Evolutionary conservation across 495 filamentous ascomycete species (phyloP), one percentile per base, ranked within the genome.

Genomic region (Penicillium lividum): DNA sequence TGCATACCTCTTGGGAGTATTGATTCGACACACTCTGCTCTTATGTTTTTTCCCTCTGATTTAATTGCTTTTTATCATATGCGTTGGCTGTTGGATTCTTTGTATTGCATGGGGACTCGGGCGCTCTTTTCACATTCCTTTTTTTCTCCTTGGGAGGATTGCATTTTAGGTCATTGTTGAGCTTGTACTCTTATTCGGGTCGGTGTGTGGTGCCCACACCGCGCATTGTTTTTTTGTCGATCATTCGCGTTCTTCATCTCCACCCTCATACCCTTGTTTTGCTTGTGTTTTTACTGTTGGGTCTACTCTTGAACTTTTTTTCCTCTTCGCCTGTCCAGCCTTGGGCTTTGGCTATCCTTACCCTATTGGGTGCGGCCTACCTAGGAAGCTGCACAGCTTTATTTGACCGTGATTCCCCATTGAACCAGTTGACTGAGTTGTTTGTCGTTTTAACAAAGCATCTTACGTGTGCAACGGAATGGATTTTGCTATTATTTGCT

Each of bases 1-100:
- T 73, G 68, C 64, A 72, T 71, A 70, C 67, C 69, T 73, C 70
- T 70, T 68, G 62, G 76, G 73, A 75, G 71, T 73, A 73, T 71
- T 73, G 70, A 70, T 72, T 66, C 58, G 68, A 68, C 65, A 63
- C 64, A 68, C 67, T 65, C 57, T 65, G 56, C 61, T 67, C 44
- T 65, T 56, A 40, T 53, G n/a, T 58, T 53, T 54, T 61, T 54
- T 28, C 53, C 56, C 30, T 55, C 51, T 54, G 30, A 16, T 54
- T 59, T 53, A 50, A 28, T 53, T 9, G 29, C 63, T 56, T 58
- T 61, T 59, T 22, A 51, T 36, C 54, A 53, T 42, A 38, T 59
- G 40, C 27, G 50, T 59, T 60, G 36, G 27, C 31, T 54, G 56
- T 54, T 53, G 42, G 28, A 47, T 56, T 57, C 50, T 38, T 50